Base-by-base conservation (phyloP, 805 yeast species). In the Candida boleticola region DNA sequence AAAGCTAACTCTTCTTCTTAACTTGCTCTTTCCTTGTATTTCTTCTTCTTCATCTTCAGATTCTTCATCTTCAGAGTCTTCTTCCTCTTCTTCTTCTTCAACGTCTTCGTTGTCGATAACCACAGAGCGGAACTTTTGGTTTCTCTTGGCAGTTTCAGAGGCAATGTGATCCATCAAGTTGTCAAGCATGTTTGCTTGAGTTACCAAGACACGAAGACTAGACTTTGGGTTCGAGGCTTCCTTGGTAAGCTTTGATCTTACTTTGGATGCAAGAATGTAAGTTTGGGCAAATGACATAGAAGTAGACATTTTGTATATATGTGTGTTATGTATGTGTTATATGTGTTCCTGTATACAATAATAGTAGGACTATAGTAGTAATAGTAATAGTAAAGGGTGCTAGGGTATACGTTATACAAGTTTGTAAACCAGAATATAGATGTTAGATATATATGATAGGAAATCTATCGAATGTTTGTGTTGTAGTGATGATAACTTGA, bases 161-260 rank as follows among this genome's bases (percentile, higher is more conserved):
- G 63, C 47, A 29, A 77, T 62, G 42, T 64, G 64, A 53, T 78
- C 86, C 76, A 84, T 80, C 40, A 83, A 57, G 46, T 68, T 71
- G 54, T 84, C 89, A 48, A 83, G 70, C 67, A 84, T 64, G 58
- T 83, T 84, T 17, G 89, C 89, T 60, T 84, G 89, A 31, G 80
- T 73, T 3, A 83, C 87, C 30, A 83, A 68, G 39, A 69, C 64
- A 37, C 85, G 69, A 39, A 83, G 68, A 41, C 79, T 65, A 25
- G 82, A 75, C 51, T 80, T 83, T 11, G 75, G 74, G 48, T 72
- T 71, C 20, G 76, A 60, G 4, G 87, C 86, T 51, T 83, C 86
- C 42, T 63, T 67, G 34, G 85, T 79, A 20, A 83, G 73, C 63
- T 82, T 83, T 16, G 71, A 53, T 54, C 84, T 79, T 27, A 84